Evolutionary conservation across 2,329 filamentous ascomycete species (phyloP).

Genomic region (Botrytis fabae): DNA sequence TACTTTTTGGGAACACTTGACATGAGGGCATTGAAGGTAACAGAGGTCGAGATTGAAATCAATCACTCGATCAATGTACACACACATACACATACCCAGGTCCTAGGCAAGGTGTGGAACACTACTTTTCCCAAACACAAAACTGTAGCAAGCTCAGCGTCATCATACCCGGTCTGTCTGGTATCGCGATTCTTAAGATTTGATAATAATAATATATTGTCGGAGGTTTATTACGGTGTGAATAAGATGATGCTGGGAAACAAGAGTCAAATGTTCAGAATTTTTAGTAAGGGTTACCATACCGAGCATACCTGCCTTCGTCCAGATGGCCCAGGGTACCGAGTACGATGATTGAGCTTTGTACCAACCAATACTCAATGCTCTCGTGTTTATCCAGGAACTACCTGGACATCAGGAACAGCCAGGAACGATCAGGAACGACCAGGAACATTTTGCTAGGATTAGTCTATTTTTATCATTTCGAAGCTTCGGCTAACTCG

Average conservation of each 20-base stretch:
- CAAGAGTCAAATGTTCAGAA: neutral
- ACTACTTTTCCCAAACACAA: neutral
- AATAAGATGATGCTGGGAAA: neutral
- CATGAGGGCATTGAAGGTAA: neutral
- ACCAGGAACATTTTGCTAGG: neutral
- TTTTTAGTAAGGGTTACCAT: slow-evolving; percentile 7
- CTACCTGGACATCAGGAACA: neutral
- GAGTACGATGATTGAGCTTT: neutral
- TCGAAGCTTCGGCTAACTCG: neutral
- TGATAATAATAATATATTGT: neutral
- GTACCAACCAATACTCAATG: neutral
- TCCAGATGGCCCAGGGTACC: neutral
- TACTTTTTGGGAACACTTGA: neutral
- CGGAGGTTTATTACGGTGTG: neutral
- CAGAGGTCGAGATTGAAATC: neutral
- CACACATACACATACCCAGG: neutral
- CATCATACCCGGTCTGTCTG: neutral
- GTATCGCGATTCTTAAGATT: neutral
- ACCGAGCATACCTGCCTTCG: neutral
- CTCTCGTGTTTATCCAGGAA: neutral
- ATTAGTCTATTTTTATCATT: slow-evolving; percentile 8
- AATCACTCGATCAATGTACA: neutral
- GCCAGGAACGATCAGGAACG: neutral
- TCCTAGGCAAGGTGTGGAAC: neutral
- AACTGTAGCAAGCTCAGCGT: neutral